These are phyloP conservation scores for Dichotomocladium elegans DNA, from an alignment of 371 early-diverging fungal genomes.

Conservation along the genomic window DNA sequence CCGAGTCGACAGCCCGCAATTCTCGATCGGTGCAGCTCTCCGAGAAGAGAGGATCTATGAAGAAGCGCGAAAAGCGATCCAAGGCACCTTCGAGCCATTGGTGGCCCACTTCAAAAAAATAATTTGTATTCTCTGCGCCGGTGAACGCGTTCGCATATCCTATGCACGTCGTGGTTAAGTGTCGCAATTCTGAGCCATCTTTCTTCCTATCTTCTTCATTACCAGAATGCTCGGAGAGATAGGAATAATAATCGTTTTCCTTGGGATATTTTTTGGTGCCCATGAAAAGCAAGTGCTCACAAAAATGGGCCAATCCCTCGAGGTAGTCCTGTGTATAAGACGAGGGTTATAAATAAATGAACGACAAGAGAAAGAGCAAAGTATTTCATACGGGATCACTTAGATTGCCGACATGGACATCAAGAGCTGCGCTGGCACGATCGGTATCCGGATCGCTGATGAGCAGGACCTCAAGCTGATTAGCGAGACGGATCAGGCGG, in stretches of 20 bases:
- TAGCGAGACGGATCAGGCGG: conserved; percentile 67
- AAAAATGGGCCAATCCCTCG: conserved; percentile 97
- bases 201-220: not conserved
- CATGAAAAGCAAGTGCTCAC: conserved; percentile 97
- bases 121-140: conserved; percentile 80
- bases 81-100: conserved; percentile 87
- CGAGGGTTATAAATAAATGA: not conserved
- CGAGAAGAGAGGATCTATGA: conserved; percentile 85
- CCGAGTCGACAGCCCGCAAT: conserved; percentile 89
- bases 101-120: conserved; percentile 90
- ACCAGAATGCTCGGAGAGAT: conserved; percentile 85
- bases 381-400: conserved; percentile 54
- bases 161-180: too few relatives aligned
- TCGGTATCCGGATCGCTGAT: conserved; percentile 78
- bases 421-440: conserved; percentile 83
- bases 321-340: conserved; percentile 38
- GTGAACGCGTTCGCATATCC: conserved; percentile 94
- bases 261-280: conserved; percentile 79
- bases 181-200: not conserved
- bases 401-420: conserved; percentile 87
- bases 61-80: conserved; percentile 95
- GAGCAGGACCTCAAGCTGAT: conserved; percentile 72
- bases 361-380: not conserved
- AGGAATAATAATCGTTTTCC: conserved; percentile 90
- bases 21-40: conserved; percentile 89